A percentile compares a stretch with the other conserved stretches of the same genome.
Conservation (phyloP, 495 filamentous ascomycete genomes). For the Aspergillus campestris region DNA sequence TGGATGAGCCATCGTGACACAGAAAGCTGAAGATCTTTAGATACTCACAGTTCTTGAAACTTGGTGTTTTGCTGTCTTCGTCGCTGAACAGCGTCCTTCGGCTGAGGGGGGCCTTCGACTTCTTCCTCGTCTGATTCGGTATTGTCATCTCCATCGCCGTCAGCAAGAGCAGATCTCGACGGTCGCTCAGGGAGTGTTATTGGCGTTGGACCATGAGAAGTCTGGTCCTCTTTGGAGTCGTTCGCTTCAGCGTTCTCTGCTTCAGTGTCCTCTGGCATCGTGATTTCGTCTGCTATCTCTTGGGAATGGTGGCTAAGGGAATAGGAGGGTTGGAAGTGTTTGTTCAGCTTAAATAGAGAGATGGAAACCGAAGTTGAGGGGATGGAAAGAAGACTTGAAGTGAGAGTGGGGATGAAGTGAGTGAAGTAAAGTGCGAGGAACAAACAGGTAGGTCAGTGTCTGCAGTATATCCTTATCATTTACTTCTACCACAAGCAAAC, state of each 20-base stretch:
- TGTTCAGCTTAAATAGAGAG: too few relatives aligned
- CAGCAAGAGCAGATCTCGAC: background rate
- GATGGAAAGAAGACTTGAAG: too few relatives aligned
- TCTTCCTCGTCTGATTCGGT: slow-evolving; percentile 27
- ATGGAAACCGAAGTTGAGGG: too few relatives aligned
- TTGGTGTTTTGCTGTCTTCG: slow-evolving; percentile 42
- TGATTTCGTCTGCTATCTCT: too few relatives aligned
- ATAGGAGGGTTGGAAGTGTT: too few relatives aligned
- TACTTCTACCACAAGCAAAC: too few relatives aligned
- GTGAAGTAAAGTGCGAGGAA: too few relatives aligned
- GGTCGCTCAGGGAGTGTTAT: background rate
- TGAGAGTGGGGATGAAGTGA: too few relatives aligned
- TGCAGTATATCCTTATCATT: too few relatives aligned
- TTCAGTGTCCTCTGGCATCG: background rate
- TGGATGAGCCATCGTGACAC: slow-evolving; percentile 10
- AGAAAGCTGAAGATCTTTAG: background rate
- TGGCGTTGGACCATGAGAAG: background rate
- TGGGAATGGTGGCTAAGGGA: too few relatives aligned
- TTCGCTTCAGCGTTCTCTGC: background rate
- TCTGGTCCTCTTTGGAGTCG: background rate
- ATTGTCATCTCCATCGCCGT: slow-evolving; percentile 2
- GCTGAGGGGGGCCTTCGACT: slow-evolving; percentile 8
- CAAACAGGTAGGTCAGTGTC: too few relatives aligned
- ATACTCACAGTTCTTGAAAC: slow-evolving; percentile 44
- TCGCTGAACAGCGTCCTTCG: slow-evolving; percentile 36